A percentile compares a stretch with the other conserved stretches of the same genome.
Conservation (phyloP, 1,139 yeast genomes). For the Yarrowia galli region DNA sequence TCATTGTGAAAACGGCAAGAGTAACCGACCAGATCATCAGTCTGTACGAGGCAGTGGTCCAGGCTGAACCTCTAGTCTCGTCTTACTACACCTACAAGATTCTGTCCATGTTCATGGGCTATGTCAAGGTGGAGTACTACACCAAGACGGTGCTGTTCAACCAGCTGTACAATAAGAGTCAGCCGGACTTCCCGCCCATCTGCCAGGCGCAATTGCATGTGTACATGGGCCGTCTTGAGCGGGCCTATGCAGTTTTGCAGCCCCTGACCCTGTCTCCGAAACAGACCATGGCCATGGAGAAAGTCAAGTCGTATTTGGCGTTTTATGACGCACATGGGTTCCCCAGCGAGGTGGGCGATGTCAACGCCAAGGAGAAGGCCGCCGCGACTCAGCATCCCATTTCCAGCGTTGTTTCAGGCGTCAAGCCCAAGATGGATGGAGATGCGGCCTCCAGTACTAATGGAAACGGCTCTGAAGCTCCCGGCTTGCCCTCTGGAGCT, state of each 20-base stretch:
- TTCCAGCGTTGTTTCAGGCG: conserved; percentile 14
- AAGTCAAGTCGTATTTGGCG: conserved; percentile 15
- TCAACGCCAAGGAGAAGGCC: neutral
- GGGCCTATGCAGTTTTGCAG: conserved; percentile 6
- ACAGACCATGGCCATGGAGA: conserved; percentile 25
- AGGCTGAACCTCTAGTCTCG: conserved; percentile 14
- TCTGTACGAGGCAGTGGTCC: conserved; percentile 16
- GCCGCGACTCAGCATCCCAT: neutral
- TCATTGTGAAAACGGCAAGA: neutral
- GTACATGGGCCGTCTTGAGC: conserved; percentile 22
- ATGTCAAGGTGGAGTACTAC: conserved; percentile 33
- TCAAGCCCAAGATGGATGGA: neutral
- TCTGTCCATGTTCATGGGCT: conserved; percentile 30
- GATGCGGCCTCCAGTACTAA: neutral
- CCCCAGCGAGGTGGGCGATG: conserved; percentile 23
- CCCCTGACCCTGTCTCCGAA: conserved; percentile 29
- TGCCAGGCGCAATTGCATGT: conserved; percentile 13
- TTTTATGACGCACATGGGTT: conserved; percentile 34
- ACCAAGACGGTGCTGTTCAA: conserved; percentile 5
- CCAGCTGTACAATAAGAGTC: conserved; percentile 11
- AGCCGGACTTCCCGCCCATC: conserved; percentile 19
- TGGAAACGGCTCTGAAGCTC: neutral
- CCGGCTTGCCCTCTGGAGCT: neutral
- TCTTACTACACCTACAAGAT: conserved; percentile 28
- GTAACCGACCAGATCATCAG: conserved; percentile 14